phyloP scores from a whole-genome alignment of 2,329 filamentous ascomycete genomes.

The Whalleya microplaca region DNA sequence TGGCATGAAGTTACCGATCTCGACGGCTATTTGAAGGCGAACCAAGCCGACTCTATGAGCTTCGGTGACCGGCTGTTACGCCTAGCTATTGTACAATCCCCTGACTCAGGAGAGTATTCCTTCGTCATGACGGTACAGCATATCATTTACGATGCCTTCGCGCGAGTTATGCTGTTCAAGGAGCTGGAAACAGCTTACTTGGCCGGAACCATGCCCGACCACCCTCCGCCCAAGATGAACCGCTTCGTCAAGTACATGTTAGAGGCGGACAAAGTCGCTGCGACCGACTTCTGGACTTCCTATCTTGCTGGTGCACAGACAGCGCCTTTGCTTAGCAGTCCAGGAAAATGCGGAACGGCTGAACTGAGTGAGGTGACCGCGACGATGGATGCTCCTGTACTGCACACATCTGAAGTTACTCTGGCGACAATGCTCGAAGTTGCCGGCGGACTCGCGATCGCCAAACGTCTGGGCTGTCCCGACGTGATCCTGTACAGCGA shows the following conservation, averaged over 20 bases:
- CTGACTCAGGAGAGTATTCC: background rate
- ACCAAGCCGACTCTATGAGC: background rate
- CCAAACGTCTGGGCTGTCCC: background rate
- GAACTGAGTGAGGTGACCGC: background rate
- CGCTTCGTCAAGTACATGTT: conserved; percentile 7
- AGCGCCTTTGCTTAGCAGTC: background rate
- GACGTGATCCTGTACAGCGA: conserved; percentile 1
- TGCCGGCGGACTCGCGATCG: background rate
- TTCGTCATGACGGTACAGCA: conserved; percentile 7
- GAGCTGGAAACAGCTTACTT: conserved; percentile 6
- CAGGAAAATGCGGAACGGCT: background rate
- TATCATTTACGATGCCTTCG: conserved; percentile 6
- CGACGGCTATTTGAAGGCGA: background rate
- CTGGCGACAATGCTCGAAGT: conserved; percentile 3
- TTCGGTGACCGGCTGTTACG: conserved; percentile 3
- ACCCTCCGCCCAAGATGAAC: conserved; percentile 5
- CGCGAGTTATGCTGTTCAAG: conserved; percentile 7
- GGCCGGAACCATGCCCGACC: background rate
- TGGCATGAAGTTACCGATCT: background rate
- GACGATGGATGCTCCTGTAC: background rate
- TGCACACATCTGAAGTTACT: background rate
- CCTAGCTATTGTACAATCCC: background rate
- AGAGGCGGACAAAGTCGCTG: background rate
- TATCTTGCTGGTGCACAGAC: background rate
- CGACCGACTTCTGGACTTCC: conserved; percentile 2